Conservation (phyloP, 148 eudicot genomes). For the Spergularia marina region DNA sequence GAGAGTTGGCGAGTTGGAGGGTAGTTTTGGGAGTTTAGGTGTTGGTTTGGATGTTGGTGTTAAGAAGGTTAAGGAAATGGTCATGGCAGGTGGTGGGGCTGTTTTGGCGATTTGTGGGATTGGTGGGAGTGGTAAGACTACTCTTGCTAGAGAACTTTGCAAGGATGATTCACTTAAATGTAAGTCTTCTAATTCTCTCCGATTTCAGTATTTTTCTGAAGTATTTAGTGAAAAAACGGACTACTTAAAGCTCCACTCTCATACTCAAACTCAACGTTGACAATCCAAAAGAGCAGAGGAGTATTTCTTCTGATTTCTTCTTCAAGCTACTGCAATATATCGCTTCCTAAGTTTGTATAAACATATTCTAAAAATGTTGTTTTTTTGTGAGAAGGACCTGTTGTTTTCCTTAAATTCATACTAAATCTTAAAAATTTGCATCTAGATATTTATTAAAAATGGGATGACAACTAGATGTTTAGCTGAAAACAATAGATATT, state of each 20-base stretch:
- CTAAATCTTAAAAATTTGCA: too few species aligned
- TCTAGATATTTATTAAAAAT: neutral
- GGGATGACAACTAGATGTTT: neutral
- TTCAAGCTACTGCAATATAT: too few species aligned
- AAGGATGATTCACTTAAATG: slow-evolving; percentile 58
- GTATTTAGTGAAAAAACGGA: neutral
- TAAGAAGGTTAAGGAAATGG: slow-evolving; percentile 68
- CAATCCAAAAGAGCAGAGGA: too few species aligned
- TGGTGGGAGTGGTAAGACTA: slow-evolving; percentile 92
- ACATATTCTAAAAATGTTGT: too few species aligned
- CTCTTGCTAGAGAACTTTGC: slow-evolving; percentile 63
- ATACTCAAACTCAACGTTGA: too few species aligned
- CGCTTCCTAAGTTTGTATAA: too few species aligned
- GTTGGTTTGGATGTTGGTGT: slow-evolving; percentile 61
- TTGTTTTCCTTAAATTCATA: too few species aligned
- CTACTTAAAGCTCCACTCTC: too few species aligned
- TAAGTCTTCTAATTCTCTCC: slow-evolving; percentile 30
- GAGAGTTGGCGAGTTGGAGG: slow-evolving; percentile 47
- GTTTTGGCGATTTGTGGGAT: slow-evolving; percentile 77
- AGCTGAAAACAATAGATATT: neutral
- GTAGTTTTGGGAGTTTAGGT: slow-evolving; percentile 41
- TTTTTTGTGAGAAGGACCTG: too few species aligned
- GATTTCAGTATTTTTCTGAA: neutral
- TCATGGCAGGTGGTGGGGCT: slow-evolving; percentile 34
- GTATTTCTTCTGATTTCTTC: too few species aligned